A percentile compares a stretch with the other conserved stretches of the same genome.
These are phyloP conservation scores for Erysimum cheiranthoides DNA, from an alignment of 345 rosid genomes.

Conservation along the genomic window DNA sequence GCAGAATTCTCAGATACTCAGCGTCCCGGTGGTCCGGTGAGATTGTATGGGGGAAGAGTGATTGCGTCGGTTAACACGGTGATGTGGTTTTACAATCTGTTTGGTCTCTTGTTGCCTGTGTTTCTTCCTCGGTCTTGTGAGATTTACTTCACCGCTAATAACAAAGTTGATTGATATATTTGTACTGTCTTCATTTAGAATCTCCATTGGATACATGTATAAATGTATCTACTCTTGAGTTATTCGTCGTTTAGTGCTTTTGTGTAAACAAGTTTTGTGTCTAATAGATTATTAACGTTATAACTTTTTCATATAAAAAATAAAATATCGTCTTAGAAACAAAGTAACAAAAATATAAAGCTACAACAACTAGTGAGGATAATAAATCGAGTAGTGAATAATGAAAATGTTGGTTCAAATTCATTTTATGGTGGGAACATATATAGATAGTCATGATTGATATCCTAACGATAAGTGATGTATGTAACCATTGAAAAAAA, in stretches of 20 bases:
- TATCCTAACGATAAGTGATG: not conserved
- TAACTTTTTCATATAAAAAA: not conserved
- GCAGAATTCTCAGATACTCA: constrained; percentile 51
- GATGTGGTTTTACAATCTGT: constrained; percentile 83
- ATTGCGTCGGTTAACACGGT: constrained; percentile 73
- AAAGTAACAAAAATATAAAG: too few species aligned
- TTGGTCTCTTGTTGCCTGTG: constrained; percentile 82
- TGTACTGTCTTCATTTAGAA: not conserved
- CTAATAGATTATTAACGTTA: not conserved
- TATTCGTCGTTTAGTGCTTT: constrained; percentile 4
- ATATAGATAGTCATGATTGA: not conserved
- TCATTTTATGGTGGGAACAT: not conserved
- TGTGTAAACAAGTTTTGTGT: constrained; percentile 1
- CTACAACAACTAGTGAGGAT: too few species aligned
- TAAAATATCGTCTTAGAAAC: not conserved
- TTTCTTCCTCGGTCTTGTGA: constrained; percentile 76
- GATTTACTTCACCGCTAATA: constrained; percentile 57
- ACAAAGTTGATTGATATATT: constrained; percentile 32
- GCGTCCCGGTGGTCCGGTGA: constrained; percentile 47
- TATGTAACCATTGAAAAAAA: not conserved
- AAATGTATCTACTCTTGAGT: not conserved
- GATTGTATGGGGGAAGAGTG: constrained; percentile 62
- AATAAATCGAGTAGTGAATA: too few species aligned
- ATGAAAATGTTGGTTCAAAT: not conserved
- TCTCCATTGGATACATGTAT: not conserved